Evolutionary conservation across 1,284 basidiomycete species (phyloP).

Genomic region (Malassezia obtusa): DNA sequence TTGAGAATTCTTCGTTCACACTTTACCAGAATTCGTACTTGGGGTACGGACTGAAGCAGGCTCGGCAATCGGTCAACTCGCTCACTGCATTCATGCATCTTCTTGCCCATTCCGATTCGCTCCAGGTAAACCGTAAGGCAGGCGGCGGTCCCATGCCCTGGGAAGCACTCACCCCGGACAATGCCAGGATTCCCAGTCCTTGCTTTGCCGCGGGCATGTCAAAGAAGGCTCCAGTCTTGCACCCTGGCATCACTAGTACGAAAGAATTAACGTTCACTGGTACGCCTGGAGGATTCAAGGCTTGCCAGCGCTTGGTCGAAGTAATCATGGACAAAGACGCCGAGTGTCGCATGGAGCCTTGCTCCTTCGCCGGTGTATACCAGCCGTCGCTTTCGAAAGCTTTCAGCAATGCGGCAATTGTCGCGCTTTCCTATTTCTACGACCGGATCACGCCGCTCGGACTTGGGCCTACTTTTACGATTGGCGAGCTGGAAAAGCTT

Average conservation of each 20-base stretch:
- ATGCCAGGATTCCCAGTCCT: constrained; percentile 58
- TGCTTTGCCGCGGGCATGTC: constrained; percentile 66
- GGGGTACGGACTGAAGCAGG: constrained; percentile 89
- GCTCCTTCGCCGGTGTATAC: constrained; percentile 94
- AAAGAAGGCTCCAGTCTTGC: constrained; percentile 62
- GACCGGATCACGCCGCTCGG: constrained; percentile 80
- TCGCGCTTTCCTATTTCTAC: constrained; percentile 74
- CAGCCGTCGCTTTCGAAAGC: constrained; percentile 86
- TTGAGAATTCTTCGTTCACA: constrained; percentile 33
- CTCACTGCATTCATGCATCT: constrained; percentile 74
- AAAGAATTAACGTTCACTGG: constrained; percentile 36
- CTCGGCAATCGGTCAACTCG: constrained; percentile 72
- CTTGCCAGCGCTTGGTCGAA: constrained; percentile 74
- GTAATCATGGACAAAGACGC: constrained; percentile 89
- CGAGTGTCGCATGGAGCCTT: constrained; percentile 68
- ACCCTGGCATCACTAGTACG: constrained; percentile 49
- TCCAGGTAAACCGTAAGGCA: constrained; percentile 15
- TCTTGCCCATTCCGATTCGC: constrained; percentile 49
- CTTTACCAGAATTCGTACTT: constrained; percentile 52
- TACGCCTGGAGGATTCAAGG: constrained; percentile 65
- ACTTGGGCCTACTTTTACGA: constrained; percentile 45
- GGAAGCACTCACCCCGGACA: constrained; percentile 45
- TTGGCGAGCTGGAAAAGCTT: constrained; percentile 25
- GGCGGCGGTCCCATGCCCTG: constrained; percentile 14
- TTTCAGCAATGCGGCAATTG: constrained; percentile 55